Percentiles rank a stretch among this genome's conserved stretches.
These are phyloP conservation scores for Melanomma pulvis-pyrius DNA, from an alignment of 495 filamentous ascomycete genomes.

Conservation along the genomic window DNA sequence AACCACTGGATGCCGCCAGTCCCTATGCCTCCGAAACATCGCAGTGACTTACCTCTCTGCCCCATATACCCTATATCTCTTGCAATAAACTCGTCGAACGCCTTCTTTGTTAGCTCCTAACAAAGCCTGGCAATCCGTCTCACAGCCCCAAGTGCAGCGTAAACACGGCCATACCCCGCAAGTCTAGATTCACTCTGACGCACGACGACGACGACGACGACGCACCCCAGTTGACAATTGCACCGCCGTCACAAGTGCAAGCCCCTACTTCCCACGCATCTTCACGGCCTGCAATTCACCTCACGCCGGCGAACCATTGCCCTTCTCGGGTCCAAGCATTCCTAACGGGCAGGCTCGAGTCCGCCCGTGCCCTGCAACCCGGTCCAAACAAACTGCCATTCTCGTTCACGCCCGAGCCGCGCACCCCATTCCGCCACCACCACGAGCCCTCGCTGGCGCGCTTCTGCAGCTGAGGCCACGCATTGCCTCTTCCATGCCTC, in stretches of 20 bases:
- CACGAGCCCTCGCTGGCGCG: not conserved
- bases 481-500: constrained; percentile 12
- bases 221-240: not conserved
- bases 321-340: not conserved
- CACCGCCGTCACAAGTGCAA: not conserved
- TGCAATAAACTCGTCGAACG: too few species aligned
- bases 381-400: constrained; percentile 28
- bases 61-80: not conserved
- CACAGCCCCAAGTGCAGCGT: not conserved
- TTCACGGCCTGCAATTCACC: not conserved
- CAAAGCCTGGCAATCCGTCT: not conserved
- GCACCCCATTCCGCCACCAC: constrained; percentile 14
- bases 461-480: not conserved
- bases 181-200: not conserved
- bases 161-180: not conserved
- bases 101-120: not conserved
- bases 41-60: not conserved
- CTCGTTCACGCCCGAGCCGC: constrained; percentile 12
- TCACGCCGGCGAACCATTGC: not conserved
- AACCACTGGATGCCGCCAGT: too few species aligned
- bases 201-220: not conserved
- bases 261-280: too few species aligned
- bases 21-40: not conserved
- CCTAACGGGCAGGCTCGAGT: constrained; percentile 1
- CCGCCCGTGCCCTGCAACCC: not conserved